Conservation (phyloP, 163 green algal species). For the Chlamydomonas reinhardtii region DNA sequence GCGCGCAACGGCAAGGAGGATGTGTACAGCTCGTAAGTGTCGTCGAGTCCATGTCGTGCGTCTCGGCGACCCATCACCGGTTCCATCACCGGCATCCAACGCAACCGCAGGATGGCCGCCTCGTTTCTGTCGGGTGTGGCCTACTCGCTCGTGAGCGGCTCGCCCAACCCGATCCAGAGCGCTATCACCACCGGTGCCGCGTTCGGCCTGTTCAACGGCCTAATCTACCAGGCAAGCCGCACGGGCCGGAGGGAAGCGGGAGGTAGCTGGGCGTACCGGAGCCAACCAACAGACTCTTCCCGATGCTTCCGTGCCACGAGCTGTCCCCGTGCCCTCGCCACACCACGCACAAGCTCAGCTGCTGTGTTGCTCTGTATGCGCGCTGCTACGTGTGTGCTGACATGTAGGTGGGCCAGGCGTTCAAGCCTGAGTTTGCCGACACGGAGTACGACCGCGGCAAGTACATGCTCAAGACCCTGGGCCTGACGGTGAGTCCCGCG, state of each 20-base stretch:
- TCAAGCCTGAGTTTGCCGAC: slow-evolving; percentile 74
- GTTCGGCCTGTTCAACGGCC: slow-evolving; percentile 93
- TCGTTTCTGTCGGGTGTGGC: slow-evolving; percentile 87
- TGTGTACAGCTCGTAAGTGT: slow-evolving; percentile 82
- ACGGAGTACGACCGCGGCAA: slow-evolving; percentile 80
- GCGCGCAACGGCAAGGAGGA: slow-evolving; percentile 87
- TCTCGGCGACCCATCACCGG: no score
- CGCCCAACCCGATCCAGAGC: slow-evolving; percentile 78
- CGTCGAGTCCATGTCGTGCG: no score
- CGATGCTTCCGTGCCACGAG: no score
- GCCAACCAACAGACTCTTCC: no score
- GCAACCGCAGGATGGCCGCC: slow-evolving; percentile 77
- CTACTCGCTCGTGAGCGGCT: slow-evolving; percentile 87
- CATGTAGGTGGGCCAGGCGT: slow-evolving; percentile 74
- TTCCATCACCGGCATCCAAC: no score
- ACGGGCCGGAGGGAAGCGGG: no score
- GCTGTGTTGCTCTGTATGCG: no score
- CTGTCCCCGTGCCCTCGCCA: no score
- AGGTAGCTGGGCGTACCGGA: no score
- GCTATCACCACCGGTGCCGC: slow-evolving; percentile 86
- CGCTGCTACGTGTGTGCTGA: no score
- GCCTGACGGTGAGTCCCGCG: slow-evolving; percentile 70
- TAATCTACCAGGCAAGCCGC: slow-evolving; percentile 87
- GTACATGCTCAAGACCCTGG: slow-evolving; percentile 85
- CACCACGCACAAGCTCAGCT: no score